Conservation (phyloP, 345 rosid species). For the Trapa bicornis region DNA sequence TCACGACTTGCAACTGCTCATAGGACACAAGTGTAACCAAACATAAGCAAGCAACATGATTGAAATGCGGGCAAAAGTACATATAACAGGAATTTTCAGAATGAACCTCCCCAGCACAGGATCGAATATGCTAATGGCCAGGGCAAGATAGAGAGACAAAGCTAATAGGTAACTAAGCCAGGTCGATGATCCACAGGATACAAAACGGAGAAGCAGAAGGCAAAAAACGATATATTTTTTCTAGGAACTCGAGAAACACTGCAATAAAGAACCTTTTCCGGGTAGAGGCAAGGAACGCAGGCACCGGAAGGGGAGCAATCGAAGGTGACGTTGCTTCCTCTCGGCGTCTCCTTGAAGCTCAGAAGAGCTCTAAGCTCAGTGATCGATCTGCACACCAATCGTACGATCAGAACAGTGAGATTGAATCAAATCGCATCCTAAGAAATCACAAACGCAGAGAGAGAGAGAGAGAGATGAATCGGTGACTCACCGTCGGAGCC, state of each 20-base stretch:
- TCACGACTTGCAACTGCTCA: not conserved
- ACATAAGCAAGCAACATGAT: not conserved
- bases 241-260: not conserved
- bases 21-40: not conserved
- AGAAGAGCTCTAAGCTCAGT: constrained; percentile 40
- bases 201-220: not conserved
- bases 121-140: not conserved
- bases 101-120: not conserved
- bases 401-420: not conserved
- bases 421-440: constrained; percentile 1
- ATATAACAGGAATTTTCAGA: not conserved
- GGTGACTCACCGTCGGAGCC: not conserved
- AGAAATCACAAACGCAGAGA: not conserved
- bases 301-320: constrained; percentile 93
- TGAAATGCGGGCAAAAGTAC: not conserved
- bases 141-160: not conserved
- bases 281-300: constrained; percentile 67
- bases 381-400: constrained; percentile 4
- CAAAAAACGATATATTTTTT: not conserved
- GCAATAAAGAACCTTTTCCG: constrained; percentile 48
- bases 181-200: not conserved
- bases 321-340: constrained; percentile 56
- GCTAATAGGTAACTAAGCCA: not conserved
- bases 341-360: constrained; percentile 54
- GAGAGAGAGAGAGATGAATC: not conserved